Conservation (phyloP, 257 asterid genomes). For the Solanum lycopersicoides region DNA sequence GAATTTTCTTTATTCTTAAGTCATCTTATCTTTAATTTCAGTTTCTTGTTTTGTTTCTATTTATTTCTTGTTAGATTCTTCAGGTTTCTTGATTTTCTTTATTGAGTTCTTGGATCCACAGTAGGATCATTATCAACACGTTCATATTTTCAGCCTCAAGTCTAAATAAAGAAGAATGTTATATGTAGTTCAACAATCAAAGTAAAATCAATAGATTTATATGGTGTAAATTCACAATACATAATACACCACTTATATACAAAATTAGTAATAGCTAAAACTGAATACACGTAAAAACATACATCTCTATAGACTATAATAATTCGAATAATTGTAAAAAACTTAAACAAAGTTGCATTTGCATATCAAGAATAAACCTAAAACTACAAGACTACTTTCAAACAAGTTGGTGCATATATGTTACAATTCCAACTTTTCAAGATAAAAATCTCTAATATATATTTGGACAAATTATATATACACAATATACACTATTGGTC, state of each 20-base stretch:
- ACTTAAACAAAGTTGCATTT: not conserved
- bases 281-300: not conserved
- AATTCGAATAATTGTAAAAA: not conserved
- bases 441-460: not conserved
- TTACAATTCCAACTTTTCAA: not conserved
- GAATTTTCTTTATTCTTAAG: not conserved
- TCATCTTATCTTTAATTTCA: not conserved
- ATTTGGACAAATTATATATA: not conserved
- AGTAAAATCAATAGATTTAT: not conserved
- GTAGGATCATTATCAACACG: accelerated
- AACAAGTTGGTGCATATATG: not conserved
- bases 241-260: not conserved
- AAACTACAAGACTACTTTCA: not conserved
- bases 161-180: not conserved
- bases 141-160: not conserved
- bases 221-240: not conserved
- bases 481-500: not conserved
- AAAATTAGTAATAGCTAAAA: not conserved
- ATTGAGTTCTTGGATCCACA: not conserved
- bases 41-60: not conserved
- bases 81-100: not conserved
- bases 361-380: not conserved
- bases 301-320: not conserved
- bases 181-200: not conserved
- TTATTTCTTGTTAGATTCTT: not conserved